A percentile compares a stretch with the other conserved stretches of the same genome.
phyloP scores from a whole-genome alignment of 139 green algal species.

The Chlamydomonas applanata region DNA sequence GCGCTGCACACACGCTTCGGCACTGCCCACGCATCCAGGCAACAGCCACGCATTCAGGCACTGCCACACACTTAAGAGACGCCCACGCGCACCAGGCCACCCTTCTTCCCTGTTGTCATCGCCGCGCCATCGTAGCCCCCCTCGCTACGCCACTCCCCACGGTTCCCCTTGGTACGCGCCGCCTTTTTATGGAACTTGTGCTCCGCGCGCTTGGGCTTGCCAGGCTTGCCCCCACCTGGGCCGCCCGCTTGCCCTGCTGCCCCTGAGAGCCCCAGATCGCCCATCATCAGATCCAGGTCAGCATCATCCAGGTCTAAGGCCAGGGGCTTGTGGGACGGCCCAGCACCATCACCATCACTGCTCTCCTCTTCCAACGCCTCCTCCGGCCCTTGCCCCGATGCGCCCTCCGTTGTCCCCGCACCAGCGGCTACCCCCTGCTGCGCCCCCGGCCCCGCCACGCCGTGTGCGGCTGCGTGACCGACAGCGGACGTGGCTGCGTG shows the following conservation, averaged over 20 bases:
- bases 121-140: slow-evolving; percentile 55
- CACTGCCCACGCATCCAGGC: too few relatives aligned
- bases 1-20: too few relatives aligned
- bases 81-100: slow-evolving; percentile 58
- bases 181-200: slow-evolving; percentile 87
- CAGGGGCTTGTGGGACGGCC: not conserved
- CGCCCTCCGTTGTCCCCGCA: not conserved
- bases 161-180: slow-evolving; percentile 58
- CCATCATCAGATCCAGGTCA: slow-evolving; percentile 53
- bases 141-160: slow-evolving; percentile 37
- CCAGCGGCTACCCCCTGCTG: not conserved
- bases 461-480: not conserved
- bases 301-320: slow-evolving; percentile 34
- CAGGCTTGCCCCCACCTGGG: not conserved
- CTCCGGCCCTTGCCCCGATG: not conserved
- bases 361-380: not conserved
- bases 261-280: slow-evolving; percentile 8
- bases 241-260: not conserved
- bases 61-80: slow-evolving; percentile 24
- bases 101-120: slow-evolving; percentile 56
- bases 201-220: slow-evolving; percentile 44
- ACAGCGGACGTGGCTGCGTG: not conserved
- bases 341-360: not conserved
- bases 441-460: not conserved
- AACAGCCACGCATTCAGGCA: too few relatives aligned